phyloP scores from a whole-genome alignment of 345 rosid genomes.

The Eucalyptus urophylla region DNA sequence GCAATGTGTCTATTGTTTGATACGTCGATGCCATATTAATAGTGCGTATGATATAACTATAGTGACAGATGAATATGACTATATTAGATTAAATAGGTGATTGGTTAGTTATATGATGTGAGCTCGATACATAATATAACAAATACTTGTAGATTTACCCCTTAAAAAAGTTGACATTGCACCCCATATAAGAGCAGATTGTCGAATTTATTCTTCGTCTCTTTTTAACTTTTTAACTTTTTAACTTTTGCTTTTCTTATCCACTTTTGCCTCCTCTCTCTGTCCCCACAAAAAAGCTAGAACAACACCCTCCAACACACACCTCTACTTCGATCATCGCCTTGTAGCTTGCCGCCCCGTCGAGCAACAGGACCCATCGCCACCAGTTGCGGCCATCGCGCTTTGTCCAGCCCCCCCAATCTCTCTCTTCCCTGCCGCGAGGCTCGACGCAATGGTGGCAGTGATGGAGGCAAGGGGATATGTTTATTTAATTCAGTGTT shows the following conservation, averaged over 20 bases:
- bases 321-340: not conserved
- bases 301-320: not conserved
- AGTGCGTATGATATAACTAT: not conserved
- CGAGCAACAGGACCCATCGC: not conserved
- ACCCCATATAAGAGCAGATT: not conserved
- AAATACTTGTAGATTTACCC: not conserved
- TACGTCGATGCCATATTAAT: not conserved
- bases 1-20: not conserved
- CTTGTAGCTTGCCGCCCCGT: not conserved
- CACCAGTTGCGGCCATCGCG: rapidly evolving
- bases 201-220: not conserved
- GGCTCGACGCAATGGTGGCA: not conserved
- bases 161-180: not conserved
- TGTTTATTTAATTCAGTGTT: not conserved
- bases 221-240: not conserved
- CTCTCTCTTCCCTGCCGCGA: not conserved
- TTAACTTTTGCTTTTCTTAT: not conserved
- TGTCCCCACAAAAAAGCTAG: not conserved
- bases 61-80: rapidly evolving
- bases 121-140: not conserved
- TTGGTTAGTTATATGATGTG: not conserved
- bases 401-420: not conserved
- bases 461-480: not conserved
- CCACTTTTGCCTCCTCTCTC: not conserved
- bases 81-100: not conserved